Base-by-base conservation (phyloP, 495 filamentous ascomycete species). In the Penicillium mononematosum region DNA sequence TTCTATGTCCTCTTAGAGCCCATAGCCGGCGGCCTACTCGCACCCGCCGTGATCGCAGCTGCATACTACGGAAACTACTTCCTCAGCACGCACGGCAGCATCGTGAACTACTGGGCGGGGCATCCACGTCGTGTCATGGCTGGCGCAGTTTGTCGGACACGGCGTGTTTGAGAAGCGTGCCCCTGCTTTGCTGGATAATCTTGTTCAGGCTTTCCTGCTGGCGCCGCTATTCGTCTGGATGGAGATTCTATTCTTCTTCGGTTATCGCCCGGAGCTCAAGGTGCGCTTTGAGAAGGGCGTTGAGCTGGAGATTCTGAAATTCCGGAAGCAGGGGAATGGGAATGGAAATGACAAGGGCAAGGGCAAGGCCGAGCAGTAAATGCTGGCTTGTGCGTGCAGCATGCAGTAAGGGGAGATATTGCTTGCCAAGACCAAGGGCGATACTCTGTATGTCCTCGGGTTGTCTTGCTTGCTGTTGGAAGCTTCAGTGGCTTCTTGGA, bases 191-290 rank as follows among this genome's bases (percentile, higher is more conserved):
- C 72, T 97, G 59, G 93, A 97, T 72, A 98, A 96, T 65, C 71
- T 97, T 34, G 79, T 92, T 24, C 93, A 97, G 70, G 92, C 94
- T 24, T 66, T 96, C 52, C 87, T 98, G 57, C 80, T 98, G n/a
- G 94, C 94, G 1, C 94, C 94, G n/a, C 85, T 98, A 60, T 98
- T 98, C 65, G 92, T 98, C 31, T 98, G 93, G 89, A 87, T 98
- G 68, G 93, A 98, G 78, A 75, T 96, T 17, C 76, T 98, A 22
- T 98, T 98, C 76, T 85, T 79, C 65, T 85, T 93, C 52, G 94
- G 94, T 6, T 98, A 98, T 72, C 82, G 94, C 24, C 88, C 88
- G 0, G 92, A 93, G 68, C 74, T 98, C 66, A 89, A 90, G 74
- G 78, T 81, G 47, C 81, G 94, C 39, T 81, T 97, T 34, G 83